Evolutionary conservation across 768 basidiomycete species (phyloP).

Genomic region (Serpula lacrymans): DNA sequence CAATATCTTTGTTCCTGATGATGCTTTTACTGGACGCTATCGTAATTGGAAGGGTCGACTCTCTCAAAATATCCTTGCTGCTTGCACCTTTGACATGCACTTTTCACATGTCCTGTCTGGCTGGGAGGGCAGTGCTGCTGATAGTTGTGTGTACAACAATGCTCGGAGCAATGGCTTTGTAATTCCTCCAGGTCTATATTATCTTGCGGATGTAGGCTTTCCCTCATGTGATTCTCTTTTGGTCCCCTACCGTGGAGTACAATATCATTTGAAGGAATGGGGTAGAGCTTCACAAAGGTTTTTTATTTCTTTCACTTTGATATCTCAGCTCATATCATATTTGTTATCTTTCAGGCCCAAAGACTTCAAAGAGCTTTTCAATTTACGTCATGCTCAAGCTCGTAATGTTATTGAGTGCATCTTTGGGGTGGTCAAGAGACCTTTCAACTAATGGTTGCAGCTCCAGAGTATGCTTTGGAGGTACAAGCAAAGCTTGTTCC

Average conservation of each 20-base stretch:
- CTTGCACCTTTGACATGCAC: slow-evolving; percentile 15
- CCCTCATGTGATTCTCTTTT: slow-evolving; percentile 26
- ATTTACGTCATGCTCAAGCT: slow-evolving; percentile 18
- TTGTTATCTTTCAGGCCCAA: slow-evolving; percentile 10
- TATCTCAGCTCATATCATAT: slow-evolving; percentile 2
- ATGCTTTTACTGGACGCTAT: slow-evolving; percentile 13
- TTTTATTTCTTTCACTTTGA: neutral
- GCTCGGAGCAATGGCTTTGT: slow-evolving; percentile 8
- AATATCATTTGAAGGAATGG: slow-evolving; percentile 38
- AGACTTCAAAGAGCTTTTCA: slow-evolving; percentile 21
- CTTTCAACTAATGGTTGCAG: slow-evolving; percentile 5
- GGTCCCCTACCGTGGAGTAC: slow-evolving; percentile 33
- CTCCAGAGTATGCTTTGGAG: slow-evolving; percentile 7
- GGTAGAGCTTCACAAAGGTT: slow-evolving; percentile 6
- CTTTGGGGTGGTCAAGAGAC: slow-evolving; percentile 19
- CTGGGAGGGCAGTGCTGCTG: slow-evolving; percentile 27
- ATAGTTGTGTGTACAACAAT: slow-evolving; percentile 15
- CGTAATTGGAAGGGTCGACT: slow-evolving; percentile 23
- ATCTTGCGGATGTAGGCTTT: slow-evolving; percentile 27
- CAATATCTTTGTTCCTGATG: slow-evolving; percentile 16
- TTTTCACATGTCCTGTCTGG: slow-evolving; percentile 23
- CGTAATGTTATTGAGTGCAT: slow-evolving; percentile 22
- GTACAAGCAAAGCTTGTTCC: slow-evolving; percentile 17
- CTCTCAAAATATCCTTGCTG: slow-evolving; percentile 23
- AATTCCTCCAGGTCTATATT: slow-evolving; percentile 16